A percentile compares a stretch with the other conserved stretches of the same genome.
These are phyloP conservation scores for Saxispiralis lemnorum DNA, from an alignment of 495 filamentous ascomycete genomes.

Conservation along the genomic window DNA sequence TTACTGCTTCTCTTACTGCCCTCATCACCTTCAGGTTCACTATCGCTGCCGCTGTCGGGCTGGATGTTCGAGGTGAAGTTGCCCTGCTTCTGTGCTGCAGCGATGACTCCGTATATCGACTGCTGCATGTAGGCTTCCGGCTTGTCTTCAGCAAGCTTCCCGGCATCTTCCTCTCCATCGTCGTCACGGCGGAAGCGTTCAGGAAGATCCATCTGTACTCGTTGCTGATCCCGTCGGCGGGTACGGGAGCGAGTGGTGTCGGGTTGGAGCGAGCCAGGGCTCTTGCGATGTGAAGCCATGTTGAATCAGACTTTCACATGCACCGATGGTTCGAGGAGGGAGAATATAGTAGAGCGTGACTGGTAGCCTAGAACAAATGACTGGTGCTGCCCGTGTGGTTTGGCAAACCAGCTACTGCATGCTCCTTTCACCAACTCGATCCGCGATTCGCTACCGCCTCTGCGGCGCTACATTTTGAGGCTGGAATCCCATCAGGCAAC, in stretches of 20 bases:
- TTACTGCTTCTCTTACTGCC: slow-evolving; percentile 20
- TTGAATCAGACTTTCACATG: no score
- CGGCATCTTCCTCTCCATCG: slow-evolving; percentile 55
- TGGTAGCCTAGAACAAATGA: no score
- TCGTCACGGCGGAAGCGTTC: slow-evolving; percentile 47
- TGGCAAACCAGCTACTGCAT: no score
- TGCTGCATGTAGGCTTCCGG: slow-evolving; percentile 63
- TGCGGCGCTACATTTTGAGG: no score
- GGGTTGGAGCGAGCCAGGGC: neutral
- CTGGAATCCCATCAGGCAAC: no score
- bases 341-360: no score
- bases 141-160: slow-evolving; percentile 36
- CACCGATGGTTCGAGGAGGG: no score
- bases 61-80: slow-evolving; percentile 70
- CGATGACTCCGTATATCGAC: slow-evolving; percentile 84
- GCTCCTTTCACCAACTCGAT: no score
- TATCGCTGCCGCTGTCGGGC: slow-evolving; percentile 63
- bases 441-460: no score
- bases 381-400: no score
- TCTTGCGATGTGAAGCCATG: slow-evolving; percentile 1
- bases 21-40: slow-evolving; percentile 28
- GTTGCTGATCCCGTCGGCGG: neutral
- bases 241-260: neutral
- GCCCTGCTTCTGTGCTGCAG: slow-evolving; percentile 68
- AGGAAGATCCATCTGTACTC: slow-evolving; percentile 43